phyloP scores from a whole-genome alignment of 139 green algal species.

The Chloropicon primus region DNA sequence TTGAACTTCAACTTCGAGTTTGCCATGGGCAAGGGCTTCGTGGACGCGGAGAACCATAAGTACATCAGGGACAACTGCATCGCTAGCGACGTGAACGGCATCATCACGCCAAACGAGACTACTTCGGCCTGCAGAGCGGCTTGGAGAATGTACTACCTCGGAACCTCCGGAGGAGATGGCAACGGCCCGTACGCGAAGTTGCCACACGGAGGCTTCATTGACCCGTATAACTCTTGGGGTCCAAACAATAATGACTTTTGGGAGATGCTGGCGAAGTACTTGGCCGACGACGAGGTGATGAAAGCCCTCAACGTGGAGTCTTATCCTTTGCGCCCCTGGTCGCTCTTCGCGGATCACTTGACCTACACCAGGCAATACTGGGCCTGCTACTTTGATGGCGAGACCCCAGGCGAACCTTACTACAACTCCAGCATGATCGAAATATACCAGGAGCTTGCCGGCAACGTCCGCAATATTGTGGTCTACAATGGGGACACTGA shows the following conservation, averaged over 20 bases:
- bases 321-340: conserved; percentile 3
- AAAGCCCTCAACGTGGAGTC: conserved; percentile 15
- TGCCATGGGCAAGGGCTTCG: conserved; percentile 41
- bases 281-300: background rate
- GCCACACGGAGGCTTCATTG: background rate
- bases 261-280: background rate
- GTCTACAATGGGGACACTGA: conserved; percentile 9
- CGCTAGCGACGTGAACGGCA: background rate
- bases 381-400: conserved; percentile 16
- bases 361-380: conserved; percentile 8
- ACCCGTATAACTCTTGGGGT: background rate
- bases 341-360: background rate
- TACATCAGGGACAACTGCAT: background rate
- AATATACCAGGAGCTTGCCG: conserved; percentile 13
- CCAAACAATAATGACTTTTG: background rate
- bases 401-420: background rate
- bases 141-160: background rate
- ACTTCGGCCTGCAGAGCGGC: background rate
- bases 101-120: background rate
- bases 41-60: conserved; percentile 7
- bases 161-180: background rate
- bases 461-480: background rate
- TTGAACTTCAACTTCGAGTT: conserved; percentile 50
- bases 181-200: background rate
- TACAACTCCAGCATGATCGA: conserved; percentile 9